Conservation (phyloP, 106 monocot genomes). For the Cymbidium sinense region DNA sequence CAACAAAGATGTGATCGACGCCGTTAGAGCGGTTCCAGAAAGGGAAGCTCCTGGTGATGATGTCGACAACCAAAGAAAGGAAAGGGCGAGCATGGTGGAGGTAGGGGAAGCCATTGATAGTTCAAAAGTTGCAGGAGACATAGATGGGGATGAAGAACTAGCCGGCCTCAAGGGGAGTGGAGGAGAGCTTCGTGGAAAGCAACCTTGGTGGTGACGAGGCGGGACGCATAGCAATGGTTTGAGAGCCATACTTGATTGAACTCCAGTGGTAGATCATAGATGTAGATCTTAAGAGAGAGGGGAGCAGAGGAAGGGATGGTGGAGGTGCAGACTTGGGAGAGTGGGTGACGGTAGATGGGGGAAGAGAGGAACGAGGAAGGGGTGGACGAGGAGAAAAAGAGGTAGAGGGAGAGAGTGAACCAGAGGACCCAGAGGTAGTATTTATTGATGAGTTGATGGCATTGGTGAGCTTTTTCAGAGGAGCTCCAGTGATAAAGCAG, state of each 20-base stretch:
- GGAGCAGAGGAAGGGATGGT: conserved; percentile 9
- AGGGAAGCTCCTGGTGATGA: conserved; percentile 38
- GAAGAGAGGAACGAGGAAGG: conserved; percentile 12
- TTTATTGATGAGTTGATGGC: conserved; percentile 16
- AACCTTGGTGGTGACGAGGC: conserved; percentile 87
- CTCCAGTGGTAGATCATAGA: conserved; percentile 74
- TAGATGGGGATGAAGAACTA: conserved; percentile 92
- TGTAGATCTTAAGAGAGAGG: conserved; percentile 39
- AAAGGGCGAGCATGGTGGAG: conserved; percentile 57
- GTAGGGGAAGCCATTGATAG: conserved; percentile 72
- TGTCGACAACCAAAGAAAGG: conserved; percentile 39
- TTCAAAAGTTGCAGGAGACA: conserved; percentile 94
- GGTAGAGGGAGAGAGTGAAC: conserved; percentile 36
- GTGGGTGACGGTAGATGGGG: conserved; percentile 26
- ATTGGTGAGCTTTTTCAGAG: conserved; percentile 10
- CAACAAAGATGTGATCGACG: conserved; percentile 84
- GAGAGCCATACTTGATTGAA: conserved; percentile 61
- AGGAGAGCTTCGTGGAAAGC: conserved; percentile 76
- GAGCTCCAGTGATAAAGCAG: conserved; percentile 9
- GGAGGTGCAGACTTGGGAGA: conserved; percentile 26
- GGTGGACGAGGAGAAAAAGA: conserved; percentile 29
- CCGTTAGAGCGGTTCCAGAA: conserved; percentile 81
- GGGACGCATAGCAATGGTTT: conserved; percentile 56
- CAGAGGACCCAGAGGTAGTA: conserved; percentile 42
- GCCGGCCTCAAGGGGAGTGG: conserved; percentile 42